Base-by-base conservation (phyloP, 768 basidiomycete genomes). In the Macrolepiota fuliginosa region DNA sequence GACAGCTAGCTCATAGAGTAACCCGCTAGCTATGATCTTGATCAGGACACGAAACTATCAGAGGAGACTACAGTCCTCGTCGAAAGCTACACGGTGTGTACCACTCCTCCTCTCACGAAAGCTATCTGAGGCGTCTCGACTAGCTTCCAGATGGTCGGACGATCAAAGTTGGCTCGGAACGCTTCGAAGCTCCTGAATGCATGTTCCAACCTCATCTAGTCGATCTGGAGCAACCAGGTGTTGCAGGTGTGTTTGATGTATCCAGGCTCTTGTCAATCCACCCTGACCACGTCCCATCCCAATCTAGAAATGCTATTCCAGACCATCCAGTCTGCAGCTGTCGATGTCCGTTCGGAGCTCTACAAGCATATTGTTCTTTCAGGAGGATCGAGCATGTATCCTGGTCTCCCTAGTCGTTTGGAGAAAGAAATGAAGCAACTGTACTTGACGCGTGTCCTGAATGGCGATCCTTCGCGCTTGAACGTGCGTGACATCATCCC, bases 401-500 rank as follows among this genome's bases (percentile, higher is more conserved):
- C 97, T 32, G 97, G 97, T 27, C 85, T 99, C 59, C 97, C 97
- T 11, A 94, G 91, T 72, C 88, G 97, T 50, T 81, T 99, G 47
- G 97, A 98, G 77, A 98, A 98, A 80, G 96, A 99, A 80, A 94
- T 98, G 91, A 98, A 98, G 76, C 97, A 98, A 74, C 81, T 98
- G n/a, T 94, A 98, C 74, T 83, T 99, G 63, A 91, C 92, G 1
- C 82, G 88, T n/a, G 92, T 98, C 17, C 81, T 98, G 49, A 81
- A 84, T 49, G 89, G 92, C 17, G 90, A 98, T 71, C 88, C 93
- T 0, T 75, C 88, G 15, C 82, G 97, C 39, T 72, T 98, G 68
- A 95, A 91, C 72, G 96, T 97, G 65, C 62, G 94, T 85, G 17
- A 39, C 36, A 52, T 37, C 29, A 19, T n/a, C 46, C 58, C 11